Conservation (phyloP, 1,139 yeast genomes). For the Taiozyma sp. region DNA sequence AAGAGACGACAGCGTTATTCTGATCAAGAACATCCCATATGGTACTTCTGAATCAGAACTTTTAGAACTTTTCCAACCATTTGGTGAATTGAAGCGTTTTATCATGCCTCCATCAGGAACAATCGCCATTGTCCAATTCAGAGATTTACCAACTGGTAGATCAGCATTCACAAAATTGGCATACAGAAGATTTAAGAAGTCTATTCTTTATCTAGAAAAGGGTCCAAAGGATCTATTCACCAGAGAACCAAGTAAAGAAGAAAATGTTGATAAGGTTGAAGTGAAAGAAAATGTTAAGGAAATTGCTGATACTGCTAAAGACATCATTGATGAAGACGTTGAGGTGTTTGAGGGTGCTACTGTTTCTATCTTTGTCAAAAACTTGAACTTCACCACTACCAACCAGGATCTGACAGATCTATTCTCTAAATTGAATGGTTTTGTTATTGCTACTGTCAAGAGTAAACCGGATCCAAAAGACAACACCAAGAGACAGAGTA, state of each 20-base stretch:
- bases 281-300: conserved; percentile 33
- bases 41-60: conserved; percentile 80
- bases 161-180: conserved; percentile 87
- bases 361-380: conserved; percentile 85
- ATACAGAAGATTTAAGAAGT: conserved; percentile 80
- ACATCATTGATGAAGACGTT: conserved; percentile 42
- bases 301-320: conserved; percentile 38
- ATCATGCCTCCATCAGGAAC: conserved; percentile 98
- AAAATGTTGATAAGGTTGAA: conserved; percentile 21
- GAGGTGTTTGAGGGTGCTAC: conserved; percentile 60
- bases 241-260: conserved; percentile 46
- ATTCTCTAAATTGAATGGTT: conserved; percentile 74
- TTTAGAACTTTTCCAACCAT: conserved; percentile 73
- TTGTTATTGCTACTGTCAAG: conserved; percentile 77
- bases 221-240: conserved; percentile 85
- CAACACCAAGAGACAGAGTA: conserved; percentile 60
- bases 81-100: conserved; percentile 76
- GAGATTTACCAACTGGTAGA: conserved; percentile 81
- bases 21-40: conserved; percentile 86
- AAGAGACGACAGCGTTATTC: conserved; percentile 74
- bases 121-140: conserved; percentile 90
- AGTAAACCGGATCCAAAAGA: conserved; percentile 86
- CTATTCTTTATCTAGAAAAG: conserved; percentile 84
- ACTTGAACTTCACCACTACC: conserved; percentile 82
- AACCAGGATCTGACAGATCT: conserved; percentile 48